Base-by-base conservation (phyloP, 495 filamentous ascomycete species). In the Neurospora tetrasperma region DNA sequence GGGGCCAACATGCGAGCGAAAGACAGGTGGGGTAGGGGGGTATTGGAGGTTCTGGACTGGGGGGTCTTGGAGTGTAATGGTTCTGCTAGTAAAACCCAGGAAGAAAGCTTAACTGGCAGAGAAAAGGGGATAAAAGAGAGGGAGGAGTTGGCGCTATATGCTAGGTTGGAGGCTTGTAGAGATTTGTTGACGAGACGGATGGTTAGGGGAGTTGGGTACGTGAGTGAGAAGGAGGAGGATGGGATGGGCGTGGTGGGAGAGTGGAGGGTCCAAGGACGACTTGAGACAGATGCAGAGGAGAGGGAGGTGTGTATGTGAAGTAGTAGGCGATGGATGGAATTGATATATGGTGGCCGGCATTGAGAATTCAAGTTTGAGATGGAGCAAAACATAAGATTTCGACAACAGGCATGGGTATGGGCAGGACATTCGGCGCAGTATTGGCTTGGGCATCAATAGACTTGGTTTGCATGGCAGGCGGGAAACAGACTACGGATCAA, bases 1-100 rank as follows among this genome's bases (percentile, higher is more conserved):
- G 82, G 84, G 0, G 84, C 84, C 7, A 84, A 83, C 66, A 81
- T 84, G 9, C 73, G 79, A 41, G 85, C 78, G n/a, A 75, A 82
- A n/a, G 82, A 86, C 42, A 80, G 74, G 1, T 74, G 77, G 16
- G 82, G 81, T 0, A 44, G 80, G 14, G 79, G 82, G 18, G 76
- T 86, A 27, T 71, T 86, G 20, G 78, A 81, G 42, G 74, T 82
- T 2, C 71, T 84, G 8, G 83, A 86, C 23, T 70, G 75, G 39
- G 11, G 66, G 74, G 46, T 74, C 73, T 18, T 62, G 69, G 6
- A 0, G 0, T 62, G 54, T 31, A 31, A 16, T 62, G 23, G 54
- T 27, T 62, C 54, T 16, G 54, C 14, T 31, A 31, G 6, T 31
- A 62, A 16, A 16, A 10, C 2, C 48, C 48, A 59, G 11, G 54